Conservation (phyloP, 2,329 filamentous ascomycete genomes). For the Colletotrichum theobromicola region DNA sequence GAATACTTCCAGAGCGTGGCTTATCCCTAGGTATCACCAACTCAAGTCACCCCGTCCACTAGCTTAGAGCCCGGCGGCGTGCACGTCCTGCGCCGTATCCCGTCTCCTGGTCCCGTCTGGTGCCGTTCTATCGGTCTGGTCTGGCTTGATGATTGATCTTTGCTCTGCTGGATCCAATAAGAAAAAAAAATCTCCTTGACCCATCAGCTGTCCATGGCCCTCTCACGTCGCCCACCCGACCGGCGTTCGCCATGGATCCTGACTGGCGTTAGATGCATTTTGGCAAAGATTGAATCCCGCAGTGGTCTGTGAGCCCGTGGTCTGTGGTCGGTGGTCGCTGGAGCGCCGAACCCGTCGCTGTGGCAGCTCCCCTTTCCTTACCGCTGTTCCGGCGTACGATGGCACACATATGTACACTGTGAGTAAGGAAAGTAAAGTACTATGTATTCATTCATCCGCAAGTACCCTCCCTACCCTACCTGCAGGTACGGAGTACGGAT, state of each 20-base stretch:
- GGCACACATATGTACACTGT: no score
- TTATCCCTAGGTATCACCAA: neutral
- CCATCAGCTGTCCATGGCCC: neutral
- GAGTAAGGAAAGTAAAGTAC: no score
- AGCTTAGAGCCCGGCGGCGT: neutral
- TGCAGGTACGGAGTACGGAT: no score
- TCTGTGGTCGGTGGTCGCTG: conserved; percentile 12
- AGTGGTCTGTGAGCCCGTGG: conserved; percentile 17
- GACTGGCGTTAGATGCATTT: conserved; percentile 10
- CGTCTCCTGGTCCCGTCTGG: neutral
- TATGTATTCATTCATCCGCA: no score
- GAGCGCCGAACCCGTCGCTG: neutral
- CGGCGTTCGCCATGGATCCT: conserved; percentile 6
- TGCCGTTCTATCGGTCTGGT: neutral
- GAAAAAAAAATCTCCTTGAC: neutral
- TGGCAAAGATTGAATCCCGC: neutral
- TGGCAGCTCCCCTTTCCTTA: neutral
- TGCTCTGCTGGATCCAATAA: neutral
- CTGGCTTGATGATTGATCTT: neutral
- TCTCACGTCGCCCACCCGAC: conserved; percentile 15
- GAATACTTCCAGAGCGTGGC: neutral
- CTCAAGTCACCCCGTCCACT: neutral
- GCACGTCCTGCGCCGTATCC: conserved; percentile 6
- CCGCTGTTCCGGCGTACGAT: neutral
- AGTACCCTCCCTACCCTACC: no score